Base-by-base conservation (phyloP, 805 yeast species). In the Hanseniaspora hatyaiensis region DNA sequence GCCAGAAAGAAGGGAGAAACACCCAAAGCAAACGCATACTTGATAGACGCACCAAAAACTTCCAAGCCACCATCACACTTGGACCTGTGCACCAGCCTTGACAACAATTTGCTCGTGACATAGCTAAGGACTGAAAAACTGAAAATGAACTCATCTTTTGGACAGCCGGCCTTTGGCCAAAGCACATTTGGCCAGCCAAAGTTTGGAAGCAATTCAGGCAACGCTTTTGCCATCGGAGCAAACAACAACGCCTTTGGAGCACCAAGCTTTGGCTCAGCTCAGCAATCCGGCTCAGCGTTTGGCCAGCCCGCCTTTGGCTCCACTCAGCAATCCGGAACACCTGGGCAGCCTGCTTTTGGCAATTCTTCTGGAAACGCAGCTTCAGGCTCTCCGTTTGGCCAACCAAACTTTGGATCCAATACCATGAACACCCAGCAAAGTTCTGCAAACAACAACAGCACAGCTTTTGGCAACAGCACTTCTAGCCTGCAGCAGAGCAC, bases 301-400 rank as follows among this genome's bases (percentile, higher is more conserved):
- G 62, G 61, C 4, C 52, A 53, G 18, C 55, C 57, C 4, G 51
- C 61, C n/a, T 59, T 57, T 41, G 59, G 55, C 1, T 45, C 51
- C 16, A 31, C n/a, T n/a, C n/a, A n/a, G n/a, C n/a, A 41, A 9
- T 13, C 30, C 34, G 26, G 36, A n/a, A 16, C 33, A 11, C 13
- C 31, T 4, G 19, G 19, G 18, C n/a, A 31, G 6, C 38, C 46
- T 8, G 28, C 28, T 8, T 40, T 40, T 38, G 42, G 42, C 18
- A 32, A 38, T 16, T 33, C 42, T 3, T 38, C 33, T 22, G 39
- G 39, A 22, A 36, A 23, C 29, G n/a, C n/a, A n/a, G 23, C 3
- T 23, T 4, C 39, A 36, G 11, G 30, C 5, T 23, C 19, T 36
- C 39, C 39, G 8, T 40, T 40, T 31, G 38, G 38, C 18, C 45